phyloP scores from a whole-genome alignment of 2,329 filamentous ascomycete genomes.

The Fonsecaea multimorphosa region DNA sequence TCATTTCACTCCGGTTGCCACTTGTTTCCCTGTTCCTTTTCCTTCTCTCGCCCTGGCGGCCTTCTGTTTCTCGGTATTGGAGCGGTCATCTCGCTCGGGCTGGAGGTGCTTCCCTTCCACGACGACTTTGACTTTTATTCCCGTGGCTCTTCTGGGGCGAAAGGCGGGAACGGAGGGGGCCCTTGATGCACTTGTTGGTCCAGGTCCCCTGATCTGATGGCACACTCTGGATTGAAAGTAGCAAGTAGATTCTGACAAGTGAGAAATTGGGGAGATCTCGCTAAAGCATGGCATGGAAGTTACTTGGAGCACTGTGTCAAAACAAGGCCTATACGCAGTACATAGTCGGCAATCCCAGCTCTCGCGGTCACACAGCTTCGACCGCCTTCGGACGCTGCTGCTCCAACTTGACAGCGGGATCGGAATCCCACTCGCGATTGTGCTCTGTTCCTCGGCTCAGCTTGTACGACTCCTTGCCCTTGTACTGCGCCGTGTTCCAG shows the following conservation, averaged over 20 bases:
- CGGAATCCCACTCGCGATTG: slow-evolving; percentile 19
- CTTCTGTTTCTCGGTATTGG: neutral
- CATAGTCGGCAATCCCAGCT: neutral
- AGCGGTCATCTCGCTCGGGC: neutral
- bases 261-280: too few species aligned
- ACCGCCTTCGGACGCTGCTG: slow-evolving; percentile 6
- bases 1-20: neutral
- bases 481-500: slow-evolving; percentile 27
- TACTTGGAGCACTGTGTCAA: too few species aligned
- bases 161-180: too few species aligned
- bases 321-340: neutral
- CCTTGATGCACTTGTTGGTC: slow-evolving; percentile 58
- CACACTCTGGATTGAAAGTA: too few species aligned
- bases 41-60: neutral
- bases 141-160: slow-evolving; percentile 37
- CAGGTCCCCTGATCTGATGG: too few species aligned
- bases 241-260: too few species aligned
- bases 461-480: slow-evolving; percentile 25
- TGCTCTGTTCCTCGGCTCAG: slow-evolving; percentile 25
- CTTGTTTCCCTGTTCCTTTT: neutral
- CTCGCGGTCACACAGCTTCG: slow-evolving; percentile 7
- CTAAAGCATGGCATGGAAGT: too few species aligned
- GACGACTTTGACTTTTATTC: slow-evolving; percentile 32
- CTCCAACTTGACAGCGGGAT: neutral
- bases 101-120: slow-evolving; percentile 20